Evolutionary conservation across 2,329 filamentous ascomycete species (phyloP).

Genomic region (Clarireedia monteithiana): DNA sequence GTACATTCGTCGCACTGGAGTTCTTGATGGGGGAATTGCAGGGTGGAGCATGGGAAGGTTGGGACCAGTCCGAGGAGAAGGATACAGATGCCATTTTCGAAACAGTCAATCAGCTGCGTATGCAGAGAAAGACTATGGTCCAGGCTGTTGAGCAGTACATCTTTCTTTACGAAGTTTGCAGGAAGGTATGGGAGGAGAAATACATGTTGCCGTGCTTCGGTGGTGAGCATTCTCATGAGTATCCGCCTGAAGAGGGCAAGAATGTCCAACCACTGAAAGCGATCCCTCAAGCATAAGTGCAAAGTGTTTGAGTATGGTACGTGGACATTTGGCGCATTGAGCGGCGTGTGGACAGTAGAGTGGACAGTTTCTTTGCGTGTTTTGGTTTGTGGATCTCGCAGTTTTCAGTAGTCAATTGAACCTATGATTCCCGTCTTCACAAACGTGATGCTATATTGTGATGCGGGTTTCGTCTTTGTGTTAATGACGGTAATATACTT

Average conservation of each 20-base stretch:
- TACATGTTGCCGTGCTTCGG: conserved; percentile 33
- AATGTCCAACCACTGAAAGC: background rate
- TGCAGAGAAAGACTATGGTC: conserved; percentile 93
- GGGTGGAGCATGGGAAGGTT: conserved; percentile 46
- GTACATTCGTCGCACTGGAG: conserved; percentile 95
- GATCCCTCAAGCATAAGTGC: background rate
- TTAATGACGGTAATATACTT: too few relatives aligned
- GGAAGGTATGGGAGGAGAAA: conserved; percentile 64
- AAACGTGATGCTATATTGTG: too few relatives aligned
- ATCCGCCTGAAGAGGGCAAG: conserved; percentile 6
- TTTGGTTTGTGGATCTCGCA: background rate
- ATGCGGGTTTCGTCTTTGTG: too few relatives aligned
- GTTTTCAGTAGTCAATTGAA: background rate
- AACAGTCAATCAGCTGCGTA: conserved; percentile 70
- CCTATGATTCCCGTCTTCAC: background rate
- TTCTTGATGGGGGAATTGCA: conserved; percentile 79
- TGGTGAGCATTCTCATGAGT: conserved; percentile 20
- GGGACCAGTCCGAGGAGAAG: conserved; percentile 27
- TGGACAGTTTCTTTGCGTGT: background rate
- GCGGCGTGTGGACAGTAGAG: background rate
- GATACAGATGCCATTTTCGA: conserved; percentile 64
- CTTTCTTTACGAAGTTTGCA: conserved; percentile 83
- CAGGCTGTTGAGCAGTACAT: conserved; percentile 77
- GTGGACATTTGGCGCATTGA: background rate
- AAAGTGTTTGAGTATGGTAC: background rate